Base-by-base conservation (phyloP, 176 grass and related monocot species). In the Oryza meyeriana region DNA sequence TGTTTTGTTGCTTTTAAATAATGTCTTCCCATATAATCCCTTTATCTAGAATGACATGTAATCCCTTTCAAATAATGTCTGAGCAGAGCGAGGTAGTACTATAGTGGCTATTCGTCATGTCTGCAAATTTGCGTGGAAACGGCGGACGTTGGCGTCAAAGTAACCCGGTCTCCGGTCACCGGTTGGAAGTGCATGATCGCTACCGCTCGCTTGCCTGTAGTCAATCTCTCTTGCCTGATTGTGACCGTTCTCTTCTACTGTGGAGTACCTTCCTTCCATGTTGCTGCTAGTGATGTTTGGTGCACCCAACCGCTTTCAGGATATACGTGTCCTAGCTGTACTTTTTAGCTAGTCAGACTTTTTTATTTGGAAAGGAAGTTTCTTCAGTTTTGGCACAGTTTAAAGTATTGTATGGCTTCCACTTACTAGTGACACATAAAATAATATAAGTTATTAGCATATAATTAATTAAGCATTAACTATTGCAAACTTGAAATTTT, bases 201-300 rank as follows among this genome's bases (percentile, higher is more conserved):
- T 2, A 12, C n/a, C 50, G 5, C 38, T 63, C 6, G 5, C 30
- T 12, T 26, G 20, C 52, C 71, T 20, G 87, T 20, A 55, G 12
- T 40, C 9, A 40, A 52, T 55, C 18, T 22, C 48, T 6, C 6
- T 59, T 11, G 20, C 41, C 77, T 20, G 87, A 85, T 24, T 0
- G 66, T 73, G 66, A 86, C 59, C 6, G 0, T 24, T 78, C 66
- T 71, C 42, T 29, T 82, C 66, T 76, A 33, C 55, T 59, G 22
- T 36, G 3, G 22, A 39, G 14, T 57, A 24, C 58, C 9, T 66
- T 25, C 66, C 65, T 8, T 30, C 28, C 69, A 45, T 73, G 58
- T 48, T 27, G 82, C 18, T 71, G 82, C 8, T 64, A 65, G 50
- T 42, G 64, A 71, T 70, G 72, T 85, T 77, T 59, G 87, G 77